These are phyloP conservation scores for Graphiopsis chlorocephala DNA, from an alignment of 2,329 filamentous ascomycete genomes.

Conservation along the genomic window DNA sequence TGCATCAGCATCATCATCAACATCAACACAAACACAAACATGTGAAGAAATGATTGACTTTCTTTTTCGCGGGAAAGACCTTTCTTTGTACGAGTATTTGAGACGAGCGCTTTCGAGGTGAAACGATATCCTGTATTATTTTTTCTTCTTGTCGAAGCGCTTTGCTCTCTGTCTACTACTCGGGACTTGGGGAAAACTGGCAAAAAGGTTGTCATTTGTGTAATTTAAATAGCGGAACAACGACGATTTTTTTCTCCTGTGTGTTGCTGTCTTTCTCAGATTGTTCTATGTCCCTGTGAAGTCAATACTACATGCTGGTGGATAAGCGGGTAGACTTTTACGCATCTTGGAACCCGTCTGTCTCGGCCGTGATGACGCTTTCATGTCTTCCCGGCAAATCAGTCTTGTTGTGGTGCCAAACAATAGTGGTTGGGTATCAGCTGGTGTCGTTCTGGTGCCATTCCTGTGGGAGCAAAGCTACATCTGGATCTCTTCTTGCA, in stretches of 20 bases:
- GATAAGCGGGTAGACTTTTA: too few relatives aligned
- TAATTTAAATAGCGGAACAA: conserved; percentile 12
- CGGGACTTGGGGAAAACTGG: not conserved
- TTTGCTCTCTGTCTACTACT: conserved; percentile 2
- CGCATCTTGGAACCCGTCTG: too few relatives aligned
- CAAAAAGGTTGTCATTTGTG: conserved; percentile 14
- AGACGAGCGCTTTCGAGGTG: not conserved
- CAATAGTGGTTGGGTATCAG: not conserved
- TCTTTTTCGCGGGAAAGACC: not conserved
- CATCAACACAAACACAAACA: not conserved
- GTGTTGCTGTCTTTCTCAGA: not conserved
- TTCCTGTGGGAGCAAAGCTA: not conserved
- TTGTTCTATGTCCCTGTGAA: not conserved
- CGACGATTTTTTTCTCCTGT: not conserved
- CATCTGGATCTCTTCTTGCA: too few relatives aligned
- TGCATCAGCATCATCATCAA: not conserved
- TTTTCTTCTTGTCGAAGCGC: not conserved
- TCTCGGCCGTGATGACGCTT: not conserved
- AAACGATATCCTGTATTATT: conserved; percentile 9
- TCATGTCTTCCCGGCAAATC: not conserved
- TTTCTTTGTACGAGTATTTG: not conserved
- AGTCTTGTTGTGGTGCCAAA: not conserved
- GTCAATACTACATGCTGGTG: not conserved
- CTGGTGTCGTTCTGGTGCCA: not conserved
- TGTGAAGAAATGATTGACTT: conserved; percentile 12